Evolutionary conservation across 257 asterid genomes (phyloP).

Genomic region (Catharanthus roseus): DNA sequence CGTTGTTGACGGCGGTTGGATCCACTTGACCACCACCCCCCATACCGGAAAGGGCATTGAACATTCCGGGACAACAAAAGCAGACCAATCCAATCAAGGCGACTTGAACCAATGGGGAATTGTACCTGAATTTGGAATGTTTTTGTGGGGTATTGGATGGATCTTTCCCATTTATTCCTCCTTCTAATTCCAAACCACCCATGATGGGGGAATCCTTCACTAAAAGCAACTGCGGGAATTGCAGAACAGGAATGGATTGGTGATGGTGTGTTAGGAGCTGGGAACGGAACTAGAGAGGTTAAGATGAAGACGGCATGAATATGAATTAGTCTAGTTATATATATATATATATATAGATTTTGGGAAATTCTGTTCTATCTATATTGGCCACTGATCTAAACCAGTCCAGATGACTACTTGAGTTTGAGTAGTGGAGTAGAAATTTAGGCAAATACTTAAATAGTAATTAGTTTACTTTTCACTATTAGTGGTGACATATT

Average conservation of each 20-base stretch:
- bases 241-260: not conserved
- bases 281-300: not conserved
- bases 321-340: too few relatives aligned
- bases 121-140: constrained; percentile 47
- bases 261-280: not conserved
- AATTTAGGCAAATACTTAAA: too few relatives aligned
- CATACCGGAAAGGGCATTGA: constrained; percentile 97
- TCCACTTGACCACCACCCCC: constrained; percentile 94
- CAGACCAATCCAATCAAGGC: constrained; percentile 73
- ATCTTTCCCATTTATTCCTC: constrained; percentile 19
- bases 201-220: constrained; percentile 13
- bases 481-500: too few relatives aligned
- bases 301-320: not conserved
- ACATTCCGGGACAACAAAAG: constrained; percentile 98
- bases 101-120: constrained; percentile 75
- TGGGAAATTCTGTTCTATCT: too few relatives aligned
- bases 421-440: too few relatives aligned
- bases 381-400: too few relatives aligned
- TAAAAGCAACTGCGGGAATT: not conserved
- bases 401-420: too few relatives aligned
- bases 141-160: constrained; percentile 7
- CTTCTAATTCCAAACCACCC: constrained; percentile 30
- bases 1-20: constrained; percentile 80
- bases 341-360: too few relatives aligned
- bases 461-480: too few relatives aligned